Evolutionary conservation across 1,284 basidiomycete species (phyloP).

Genomic region (Cryptococcus wingfieldii): DNA sequence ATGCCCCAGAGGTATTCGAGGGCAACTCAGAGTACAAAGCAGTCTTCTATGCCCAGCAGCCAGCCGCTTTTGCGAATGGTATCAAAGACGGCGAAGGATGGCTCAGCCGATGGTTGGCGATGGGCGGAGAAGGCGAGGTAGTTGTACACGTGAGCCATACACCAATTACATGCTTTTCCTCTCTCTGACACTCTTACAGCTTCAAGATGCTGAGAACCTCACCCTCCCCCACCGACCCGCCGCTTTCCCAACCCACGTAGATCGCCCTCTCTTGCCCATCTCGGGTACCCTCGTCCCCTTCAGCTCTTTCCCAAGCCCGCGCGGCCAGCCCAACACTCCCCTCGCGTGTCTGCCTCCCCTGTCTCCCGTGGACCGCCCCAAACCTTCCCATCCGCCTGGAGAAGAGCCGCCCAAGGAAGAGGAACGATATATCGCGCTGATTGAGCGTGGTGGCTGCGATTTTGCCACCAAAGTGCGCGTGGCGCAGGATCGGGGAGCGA

Average conservation of each 20-base stretch:
- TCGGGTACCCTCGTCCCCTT: slow-evolving; percentile 35
- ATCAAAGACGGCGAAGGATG: slow-evolving; percentile 13
- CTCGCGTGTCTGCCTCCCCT: slow-evolving; percentile 27
- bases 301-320: slow-evolving; percentile 9
- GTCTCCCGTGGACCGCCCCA: slow-evolving; percentile 18
- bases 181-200: not conserved
- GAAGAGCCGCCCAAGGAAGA: slow-evolving; percentile 7
- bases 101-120: slow-evolving; percentile 33
- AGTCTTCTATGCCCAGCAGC: too few relatives aligned
- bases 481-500: slow-evolving; percentile 76
- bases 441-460: slow-evolving; percentile 78
- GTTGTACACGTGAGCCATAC: slow-evolving; percentile 28
- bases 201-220: slow-evolving; percentile 20
- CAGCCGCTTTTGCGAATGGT: not conserved
- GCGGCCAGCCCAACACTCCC: not conserved
- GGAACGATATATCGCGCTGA: slow-evolving; percentile 62
- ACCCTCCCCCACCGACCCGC: slow-evolving; percentile 46
- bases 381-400: not conserved
- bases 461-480: slow-evolving; percentile 81
- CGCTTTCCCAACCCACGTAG: slow-evolving; percentile 41
- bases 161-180: not conserved
- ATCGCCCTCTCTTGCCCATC: slow-evolving; percentile 26
- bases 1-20: not conserved
- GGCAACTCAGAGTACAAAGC: too few relatives aligned
- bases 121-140: slow-evolving; percentile 41